A percentile compares a stretch with the other conserved stretches of the same genome.
phyloP scores from a whole-genome alignment of 306 rosid species.

The Alnus glutinosa region DNA sequence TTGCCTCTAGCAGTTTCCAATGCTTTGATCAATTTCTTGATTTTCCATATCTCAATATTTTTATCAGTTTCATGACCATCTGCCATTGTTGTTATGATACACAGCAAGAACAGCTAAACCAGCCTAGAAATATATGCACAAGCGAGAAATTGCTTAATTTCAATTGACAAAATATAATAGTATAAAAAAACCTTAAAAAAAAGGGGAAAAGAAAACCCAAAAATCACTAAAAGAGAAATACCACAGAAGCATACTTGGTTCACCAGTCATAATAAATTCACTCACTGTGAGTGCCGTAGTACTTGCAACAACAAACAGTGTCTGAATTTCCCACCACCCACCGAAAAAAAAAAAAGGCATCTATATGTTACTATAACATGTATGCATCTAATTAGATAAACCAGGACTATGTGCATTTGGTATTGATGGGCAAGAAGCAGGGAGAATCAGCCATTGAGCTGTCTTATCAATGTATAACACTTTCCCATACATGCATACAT shows the following conservation, averaged over 20 bases:
- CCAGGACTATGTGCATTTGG: background rate
- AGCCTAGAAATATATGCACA: background rate
- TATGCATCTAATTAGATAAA: background rate
- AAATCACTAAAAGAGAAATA: background rate
- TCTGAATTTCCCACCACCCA: background rate
- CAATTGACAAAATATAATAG: background rate
- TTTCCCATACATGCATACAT: background rate
- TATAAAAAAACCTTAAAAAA: background rate
- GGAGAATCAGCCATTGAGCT: background rate
- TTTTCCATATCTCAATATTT: slow-evolving; percentile 15
- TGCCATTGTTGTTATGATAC: slow-evolving; percentile 6
- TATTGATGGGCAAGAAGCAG: background rate
- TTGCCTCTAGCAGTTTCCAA: slow-evolving; percentile 15
- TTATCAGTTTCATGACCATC: slow-evolving; percentile 14
- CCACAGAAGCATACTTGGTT: background rate
- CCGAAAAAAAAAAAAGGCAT: background rate
- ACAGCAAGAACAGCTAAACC: background rate
- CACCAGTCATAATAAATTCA: background rate
- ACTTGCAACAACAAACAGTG: background rate
- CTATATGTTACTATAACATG: background rate
- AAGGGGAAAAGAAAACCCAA: background rate
- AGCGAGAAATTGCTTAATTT: background rate
- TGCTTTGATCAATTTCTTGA: slow-evolving; percentile 12
- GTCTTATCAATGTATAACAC: background rate
- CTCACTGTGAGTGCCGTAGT: background rate